These are phyloP conservation scores for Cladophialophora immunda DNA, from an alignment of 2,329 filamentous ascomycete genomes.

Conservation along the genomic window DNA sequence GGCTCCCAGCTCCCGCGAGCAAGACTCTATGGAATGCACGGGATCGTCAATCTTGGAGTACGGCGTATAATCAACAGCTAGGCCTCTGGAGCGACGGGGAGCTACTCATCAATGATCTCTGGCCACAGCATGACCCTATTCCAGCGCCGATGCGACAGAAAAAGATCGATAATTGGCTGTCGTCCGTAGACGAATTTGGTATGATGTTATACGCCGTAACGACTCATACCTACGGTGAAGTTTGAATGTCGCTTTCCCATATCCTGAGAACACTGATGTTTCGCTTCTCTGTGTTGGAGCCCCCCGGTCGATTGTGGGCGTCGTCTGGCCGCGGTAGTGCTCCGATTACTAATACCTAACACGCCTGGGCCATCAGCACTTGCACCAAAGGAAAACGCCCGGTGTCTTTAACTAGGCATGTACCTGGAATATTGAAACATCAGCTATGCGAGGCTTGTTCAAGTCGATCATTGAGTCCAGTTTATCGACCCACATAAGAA, in stretches of 20 bases:
- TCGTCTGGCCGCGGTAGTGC: background rate
- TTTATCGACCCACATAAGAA: too few relatives aligned
- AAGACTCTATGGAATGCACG: slow-evolving; percentile 56
- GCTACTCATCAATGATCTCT: slow-evolving; percentile 62
- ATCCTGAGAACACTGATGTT: background rate
- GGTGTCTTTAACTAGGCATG: background rate
- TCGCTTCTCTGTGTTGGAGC: background rate
- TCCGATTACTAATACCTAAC: too few relatives aligned
- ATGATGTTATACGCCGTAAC: slow-evolving; percentile 63
- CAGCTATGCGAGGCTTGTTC: too few relatives aligned
- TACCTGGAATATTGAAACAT: too few relatives aligned
- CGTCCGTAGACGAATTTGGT: slow-evolving; percentile 62
- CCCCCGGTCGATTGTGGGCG: background rate
- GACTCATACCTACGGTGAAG: slow-evolving; percentile 53
- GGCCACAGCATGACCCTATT: slow-evolving; percentile 51
- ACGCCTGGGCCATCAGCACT: too few relatives aligned
- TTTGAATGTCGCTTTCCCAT: slow-evolving; percentile 7
- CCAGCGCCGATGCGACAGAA: slow-evolving; percentile 45
- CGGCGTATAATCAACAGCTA: slow-evolving; percentile 54
- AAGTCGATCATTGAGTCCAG: too few relatives aligned
- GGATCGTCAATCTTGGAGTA: slow-evolving; percentile 53
- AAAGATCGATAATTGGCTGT: slow-evolving; percentile 60
- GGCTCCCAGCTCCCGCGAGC: slow-evolving; percentile 53
- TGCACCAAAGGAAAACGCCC: background rate
- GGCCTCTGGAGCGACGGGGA: slow-evolving; percentile 53